Base-by-base conservation (phyloP, 2,329 filamentous ascomycete genomes). In the Allantophomopsis cytisporea region DNA sequence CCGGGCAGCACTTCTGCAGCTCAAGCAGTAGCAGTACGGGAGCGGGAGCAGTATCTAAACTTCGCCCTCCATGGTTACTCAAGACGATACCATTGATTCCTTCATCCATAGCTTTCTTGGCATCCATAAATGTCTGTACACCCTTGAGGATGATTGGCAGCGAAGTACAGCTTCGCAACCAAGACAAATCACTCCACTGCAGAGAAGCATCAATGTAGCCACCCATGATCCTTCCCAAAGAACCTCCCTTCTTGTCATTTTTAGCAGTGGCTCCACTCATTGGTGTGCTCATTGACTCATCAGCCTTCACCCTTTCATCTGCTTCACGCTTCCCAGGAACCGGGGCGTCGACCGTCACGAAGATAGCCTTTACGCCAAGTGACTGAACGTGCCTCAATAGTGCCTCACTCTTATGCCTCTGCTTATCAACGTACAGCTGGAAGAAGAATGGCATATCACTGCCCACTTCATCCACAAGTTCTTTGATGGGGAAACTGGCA, bases 1-100 rank as follows among this genome's bases (percentile, higher is more conserved):
- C 62, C 0, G 77, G 76, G 33, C 69, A 75, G 45, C 68, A 69
- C 46, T 66, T 66, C 41, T 75, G 74, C 44, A 83, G 62, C 56
- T 83, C 77, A 1, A 83, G 56, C 4, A 83, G 52, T 0, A 74
- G 66, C 28, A 80, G 53, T 21, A 83, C 63, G 1, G 71, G 65
- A 0, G 77, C 61, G 2, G 70, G 65, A 0, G 64, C 60, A 47
- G 52, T 71, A 42, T 73, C 68, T 1, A 67, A 50, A 38, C 59
- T 66, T 31, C 80, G 57, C 0, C 80, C 80, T 2, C 80, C 81
- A 53, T 86, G 81, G 47, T 86, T 86, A 12, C 68, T 73, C 2
- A 85, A 62, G 1, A 85, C 67, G 36, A 86, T 80, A 0, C 74
- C 80, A 46, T 84, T 73, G 3, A 73, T 70, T 0, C 76, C 78